A percentile compares a stretch with the other conserved stretches of the same genome.
Evolutionary conservation across 257 asterid species (phyloP).

Genomic region (Nicotiana tomentosiformis): DNA sequence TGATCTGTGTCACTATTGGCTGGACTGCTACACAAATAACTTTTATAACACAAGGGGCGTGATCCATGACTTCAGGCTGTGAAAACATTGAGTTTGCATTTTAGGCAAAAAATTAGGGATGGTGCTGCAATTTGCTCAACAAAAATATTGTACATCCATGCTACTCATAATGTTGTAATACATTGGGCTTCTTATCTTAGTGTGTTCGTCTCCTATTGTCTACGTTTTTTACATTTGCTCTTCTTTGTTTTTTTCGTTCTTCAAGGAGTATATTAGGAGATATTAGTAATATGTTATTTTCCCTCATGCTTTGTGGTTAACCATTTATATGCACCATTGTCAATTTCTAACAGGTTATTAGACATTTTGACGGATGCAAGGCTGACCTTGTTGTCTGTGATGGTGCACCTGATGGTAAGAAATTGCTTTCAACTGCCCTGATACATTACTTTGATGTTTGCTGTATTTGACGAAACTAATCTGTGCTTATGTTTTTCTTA

Average conservation of each 20-base stretch:
- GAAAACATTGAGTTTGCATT: neutral
- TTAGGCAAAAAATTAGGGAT: neutral
- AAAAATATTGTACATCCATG: neutral
- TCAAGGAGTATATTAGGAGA: neutral
- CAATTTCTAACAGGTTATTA: slow-evolving; percentile 54
- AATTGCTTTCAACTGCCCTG: slow-evolving; percentile 4
- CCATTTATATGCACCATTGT: neutral
- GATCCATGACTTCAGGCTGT: neutral
- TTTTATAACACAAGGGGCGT: neutral
- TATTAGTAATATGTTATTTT: neutral
- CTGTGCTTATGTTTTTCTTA: neutral
- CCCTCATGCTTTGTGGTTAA: neutral
- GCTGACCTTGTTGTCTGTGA: slow-evolving; percentile 99
- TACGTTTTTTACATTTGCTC: neutral
- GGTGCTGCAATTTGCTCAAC: neutral
- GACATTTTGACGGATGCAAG: slow-evolving; percentile 99
- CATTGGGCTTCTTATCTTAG: neutral
- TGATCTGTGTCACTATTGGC: neutral
- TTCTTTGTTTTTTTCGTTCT: neutral
- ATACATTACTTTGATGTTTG: neutral
- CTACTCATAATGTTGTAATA: neutral
- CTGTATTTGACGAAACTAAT: slow-evolving; percentile 2
- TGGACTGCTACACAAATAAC: neutral
- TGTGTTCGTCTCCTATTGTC: neutral
- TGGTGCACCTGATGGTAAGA: slow-evolving; percentile 99